These are phyloP conservation scores for Emericellopsis atlantica DNA, from an alignment of 2,329 filamentous ascomycete species.

Conservation along the genomic window DNA sequence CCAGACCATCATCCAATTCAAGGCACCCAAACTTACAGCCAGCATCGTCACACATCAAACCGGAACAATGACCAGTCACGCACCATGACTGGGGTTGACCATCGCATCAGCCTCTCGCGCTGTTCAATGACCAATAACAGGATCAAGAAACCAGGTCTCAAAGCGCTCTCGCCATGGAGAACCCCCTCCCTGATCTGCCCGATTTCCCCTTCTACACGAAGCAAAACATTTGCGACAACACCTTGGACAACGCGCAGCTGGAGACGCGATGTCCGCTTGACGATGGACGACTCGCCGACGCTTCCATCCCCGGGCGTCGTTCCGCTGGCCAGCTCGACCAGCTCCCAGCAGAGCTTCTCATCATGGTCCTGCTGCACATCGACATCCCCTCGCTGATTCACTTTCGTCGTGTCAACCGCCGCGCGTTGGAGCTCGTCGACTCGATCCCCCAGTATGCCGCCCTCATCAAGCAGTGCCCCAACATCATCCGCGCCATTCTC, in stretches of 20 bases:
- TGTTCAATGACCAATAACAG: too few species aligned
- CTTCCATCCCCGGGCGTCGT: background rate
- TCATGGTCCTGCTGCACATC: conserved; percentile 11
- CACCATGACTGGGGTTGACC: too few species aligned
- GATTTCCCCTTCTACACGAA: too few species aligned
- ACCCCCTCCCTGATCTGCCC: too few species aligned
- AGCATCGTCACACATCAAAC: too few species aligned
- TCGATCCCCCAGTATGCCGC: conserved; percentile 18
- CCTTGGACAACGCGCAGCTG: conserved; percentile 8
- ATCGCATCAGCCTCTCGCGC: too few species aligned
- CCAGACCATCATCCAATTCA: too few species aligned
- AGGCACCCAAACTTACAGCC: too few species aligned
- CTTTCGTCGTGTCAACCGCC: conserved; percentile 19
- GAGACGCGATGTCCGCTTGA: conserved; percentile 9
- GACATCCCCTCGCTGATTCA: conserved; percentile 18
- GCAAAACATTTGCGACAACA: background rate
- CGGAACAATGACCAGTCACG: too few species aligned
- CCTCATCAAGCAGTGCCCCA: conserved; percentile 16
- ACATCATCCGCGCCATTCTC: conserved; percentile 17
- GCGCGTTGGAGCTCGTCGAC: conserved; percentile 20
- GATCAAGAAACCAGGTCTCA: too few species aligned
- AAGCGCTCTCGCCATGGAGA: too few species aligned
- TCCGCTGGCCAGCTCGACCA: conserved; percentile 12
- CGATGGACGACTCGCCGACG: conserved; percentile 7
- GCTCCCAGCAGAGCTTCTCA: conserved; percentile 15